Evolutionary conservation across 768 basidiomycete genomes (phyloP), one percentile per base, ranked within the genome.

Genomic region (Amyloporia xantha): DNA sequence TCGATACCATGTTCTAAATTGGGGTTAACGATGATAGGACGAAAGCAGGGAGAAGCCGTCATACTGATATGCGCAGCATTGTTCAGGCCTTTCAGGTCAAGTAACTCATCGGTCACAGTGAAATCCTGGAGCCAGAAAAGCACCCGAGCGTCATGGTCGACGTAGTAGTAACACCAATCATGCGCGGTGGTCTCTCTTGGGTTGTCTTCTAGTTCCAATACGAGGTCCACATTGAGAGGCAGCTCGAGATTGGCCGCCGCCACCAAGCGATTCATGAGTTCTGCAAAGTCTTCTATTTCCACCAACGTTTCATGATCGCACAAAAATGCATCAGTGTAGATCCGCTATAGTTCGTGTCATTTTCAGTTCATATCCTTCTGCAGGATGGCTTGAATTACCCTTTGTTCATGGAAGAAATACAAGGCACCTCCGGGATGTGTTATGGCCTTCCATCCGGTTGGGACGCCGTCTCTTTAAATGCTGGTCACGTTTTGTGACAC

Each of bases 1-100:
- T 56, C 54, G 7, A 62, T 11, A 4, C 50, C 51, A 35, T 58
- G 53, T 23, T 50, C 62, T 65, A n/a, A n/a, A n/a, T n/a, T n/a
- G n/a, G n/a, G n/a, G n/a, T n/a, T n/a, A n/a, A n/a, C n/a, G n/a
- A n/a, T n/a, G n/a, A n/a, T n/a, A n/a, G n/a, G n/a, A n/a, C n/a
- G n/a, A n/a, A n/a, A n/a, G n/a, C n/a, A n/a, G n/a, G n/a, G 9
- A 33, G 30, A 33, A 33, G 30, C 30, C 15, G n/a, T n/a, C 30
- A 15, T 33, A 33, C 30, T 33, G 7, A 33, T 33, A 15, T 33
- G 30, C 30, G 30, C 7, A 7, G 30, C 30, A 33, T 7, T 7
- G 15, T 33, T 33, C 15, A 33, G 30, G 15, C 30, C 30, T 15
- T 33, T 7, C 15, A 33, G 15, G 7, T 33, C n/a, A 33, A 15